Conservation (phyloP, 208 protist genomes). For the Angomonas ambiguus region DNA sequence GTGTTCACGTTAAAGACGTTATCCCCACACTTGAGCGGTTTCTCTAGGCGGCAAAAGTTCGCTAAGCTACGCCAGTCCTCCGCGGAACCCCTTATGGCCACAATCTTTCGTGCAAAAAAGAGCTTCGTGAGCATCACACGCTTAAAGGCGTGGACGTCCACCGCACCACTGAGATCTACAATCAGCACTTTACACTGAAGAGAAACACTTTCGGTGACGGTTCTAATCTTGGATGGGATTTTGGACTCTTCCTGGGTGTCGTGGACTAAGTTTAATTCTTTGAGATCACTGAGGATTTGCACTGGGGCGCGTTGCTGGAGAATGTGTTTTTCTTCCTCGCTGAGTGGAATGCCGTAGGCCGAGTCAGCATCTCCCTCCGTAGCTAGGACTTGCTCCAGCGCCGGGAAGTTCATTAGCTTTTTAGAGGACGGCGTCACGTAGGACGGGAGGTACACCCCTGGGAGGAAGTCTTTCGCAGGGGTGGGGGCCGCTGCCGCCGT, state of each 20-base stretch:
- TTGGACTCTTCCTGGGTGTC: constrained; percentile 85
- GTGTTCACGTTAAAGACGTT: constrained; percentile 44
- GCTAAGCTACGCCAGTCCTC: constrained; percentile 52
- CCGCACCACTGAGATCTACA: constrained; percentile 66
- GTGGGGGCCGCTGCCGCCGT: constrained; percentile 28
- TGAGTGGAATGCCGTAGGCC: constrained; percentile 78
- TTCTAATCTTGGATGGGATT: constrained; percentile 69
- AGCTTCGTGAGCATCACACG: constrained; percentile 57
- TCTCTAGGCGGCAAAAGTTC: constrained; percentile 74
- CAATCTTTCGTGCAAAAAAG: constrained; percentile 74
- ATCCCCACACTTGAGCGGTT: constrained; percentile 70
- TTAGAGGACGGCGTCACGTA: constrained; percentile 61
- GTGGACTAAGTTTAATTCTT: constrained; percentile 55
- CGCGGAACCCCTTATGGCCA: constrained; percentile 40
- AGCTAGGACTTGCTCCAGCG: constrained; percentile 45
- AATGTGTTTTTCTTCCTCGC: constrained; percentile 63
- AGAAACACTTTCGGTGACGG: constrained; percentile 15
- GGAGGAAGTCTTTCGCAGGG: constrained; percentile 17
- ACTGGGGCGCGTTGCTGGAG: constrained; percentile 59
- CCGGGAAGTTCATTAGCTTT: constrained; percentile 64
- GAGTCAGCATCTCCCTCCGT: constrained; percentile 41
- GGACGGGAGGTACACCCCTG: constrained; percentile 56
- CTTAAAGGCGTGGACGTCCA: constrained; percentile 59
- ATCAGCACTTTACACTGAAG: constrained; percentile 59
- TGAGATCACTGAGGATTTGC: constrained; percentile 38